Percentiles rank a stretch among this genome's conserved stretches.
Conservation (phyloP, 139 green algal genomes). For the Coelastrella sp. region DNA sequence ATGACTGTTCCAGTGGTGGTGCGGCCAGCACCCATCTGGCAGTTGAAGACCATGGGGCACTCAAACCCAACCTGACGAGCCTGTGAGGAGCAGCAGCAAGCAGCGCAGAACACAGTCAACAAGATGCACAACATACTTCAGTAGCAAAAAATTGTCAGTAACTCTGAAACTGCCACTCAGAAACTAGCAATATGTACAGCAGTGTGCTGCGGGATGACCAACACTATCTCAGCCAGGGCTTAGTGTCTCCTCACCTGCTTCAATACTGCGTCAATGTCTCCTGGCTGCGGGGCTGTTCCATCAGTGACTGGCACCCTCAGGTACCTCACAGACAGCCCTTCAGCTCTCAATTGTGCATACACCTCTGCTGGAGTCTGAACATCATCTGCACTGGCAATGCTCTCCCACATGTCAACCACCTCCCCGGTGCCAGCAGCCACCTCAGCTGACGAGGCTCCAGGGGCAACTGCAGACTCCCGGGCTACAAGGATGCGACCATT, state of each 20-base stretch:
- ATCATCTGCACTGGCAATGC: conserved; percentile 62
- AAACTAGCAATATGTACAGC: too few relatives aligned
- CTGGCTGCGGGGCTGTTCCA: conserved; percentile 71
- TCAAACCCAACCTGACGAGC: conserved; percentile 33
- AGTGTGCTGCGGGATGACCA: too few relatives aligned
- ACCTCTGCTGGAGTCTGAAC: conserved; percentile 84
- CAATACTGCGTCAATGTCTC: conserved; percentile 45
- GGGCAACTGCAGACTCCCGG: conserved; percentile 66
- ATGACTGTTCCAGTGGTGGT: conserved; percentile 95
- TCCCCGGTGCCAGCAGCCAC: background rate
- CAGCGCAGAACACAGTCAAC: background rate
- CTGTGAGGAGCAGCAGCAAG: background rate
- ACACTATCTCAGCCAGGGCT: too few relatives aligned
- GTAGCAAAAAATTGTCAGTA: too few relatives aligned
- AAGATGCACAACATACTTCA: too few relatives aligned
- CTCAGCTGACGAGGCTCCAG: background rate
- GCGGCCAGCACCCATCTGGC: conserved; percentile 88
- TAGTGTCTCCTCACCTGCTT: conserved; percentile 20
- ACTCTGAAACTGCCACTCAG: too few relatives aligned
- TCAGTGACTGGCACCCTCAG: conserved; percentile 88
- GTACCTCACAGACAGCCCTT: conserved; percentile 70
- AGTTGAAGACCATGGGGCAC: conserved; percentile 90
- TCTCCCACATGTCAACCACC: conserved; percentile 68
- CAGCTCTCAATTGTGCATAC: conserved; percentile 50
- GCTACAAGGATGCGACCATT: conserved; percentile 83